phyloP scores from a whole-genome alignment of 2,329 filamentous ascomycete species.

The Chrysosporium queenslandicum region DNA sequence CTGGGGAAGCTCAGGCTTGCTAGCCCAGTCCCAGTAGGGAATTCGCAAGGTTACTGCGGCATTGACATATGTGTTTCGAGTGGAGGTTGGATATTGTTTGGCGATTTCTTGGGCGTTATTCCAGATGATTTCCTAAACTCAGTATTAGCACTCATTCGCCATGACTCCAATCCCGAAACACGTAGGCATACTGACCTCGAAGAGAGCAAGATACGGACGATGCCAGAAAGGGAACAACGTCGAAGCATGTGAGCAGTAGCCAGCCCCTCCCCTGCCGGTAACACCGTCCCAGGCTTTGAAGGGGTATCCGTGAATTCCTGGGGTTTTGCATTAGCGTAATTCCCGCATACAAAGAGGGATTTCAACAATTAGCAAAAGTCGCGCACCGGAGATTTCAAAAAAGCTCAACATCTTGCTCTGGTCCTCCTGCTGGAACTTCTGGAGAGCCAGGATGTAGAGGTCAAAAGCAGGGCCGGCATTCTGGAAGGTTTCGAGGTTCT shows the following conservation, averaged over 20 bases:
- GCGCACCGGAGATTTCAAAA: slow-evolving; percentile 65
- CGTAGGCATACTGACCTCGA: slow-evolving; percentile 41
- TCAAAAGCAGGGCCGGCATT: slow-evolving; percentile 55
- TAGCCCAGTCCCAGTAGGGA: slow-evolving; percentile 45
- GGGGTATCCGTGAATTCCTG: slow-evolving; percentile 73
- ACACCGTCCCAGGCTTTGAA: slow-evolving; percentile 49
- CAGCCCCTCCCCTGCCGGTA: slow-evolving; percentile 44
- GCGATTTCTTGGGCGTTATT: slow-evolving; percentile 32
- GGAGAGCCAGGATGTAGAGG: slow-evolving; percentile 64
- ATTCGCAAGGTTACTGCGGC: slow-evolving; percentile 37
- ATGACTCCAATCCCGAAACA: neutral
- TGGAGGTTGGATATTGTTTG: slow-evolving; percentile 35
- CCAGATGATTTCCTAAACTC: slow-evolving; percentile 31
- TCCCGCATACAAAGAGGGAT: neutral
- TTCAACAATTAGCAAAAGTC: neutral
- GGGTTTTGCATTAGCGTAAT: neutral
- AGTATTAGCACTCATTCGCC: neutral
- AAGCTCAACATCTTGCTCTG: slow-evolving; percentile 59
- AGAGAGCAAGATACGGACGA: slow-evolving; percentile 62
- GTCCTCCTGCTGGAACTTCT: slow-evolving; percentile 58
- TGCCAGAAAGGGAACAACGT: slow-evolving; percentile 75
- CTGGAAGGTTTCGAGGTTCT: slow-evolving; percentile 59
- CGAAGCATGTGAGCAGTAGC: slow-evolving; percentile 69
- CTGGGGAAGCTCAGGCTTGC: slow-evolving; percentile 25
- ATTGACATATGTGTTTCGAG: slow-evolving; percentile 40